Percentiles rank a stretch among this genome's conserved stretches.
These are phyloP conservation scores for Neofusicoccum kwambonambiense DNA, from an alignment of 2,329 filamentous ascomycete genomes.

Conservation along the genomic window DNA sequence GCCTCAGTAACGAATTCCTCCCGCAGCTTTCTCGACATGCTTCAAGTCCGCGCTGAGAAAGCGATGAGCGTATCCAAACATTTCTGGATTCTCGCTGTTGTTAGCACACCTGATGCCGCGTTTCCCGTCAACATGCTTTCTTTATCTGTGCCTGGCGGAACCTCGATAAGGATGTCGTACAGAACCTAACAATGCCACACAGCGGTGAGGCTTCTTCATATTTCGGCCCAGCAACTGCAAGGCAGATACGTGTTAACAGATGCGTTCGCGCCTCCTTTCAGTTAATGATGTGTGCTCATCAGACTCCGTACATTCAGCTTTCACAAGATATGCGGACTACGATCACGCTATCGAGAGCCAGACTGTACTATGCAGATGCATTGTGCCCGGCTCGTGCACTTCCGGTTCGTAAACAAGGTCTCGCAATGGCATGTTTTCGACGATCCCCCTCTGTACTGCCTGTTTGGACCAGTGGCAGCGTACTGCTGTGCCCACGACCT, in stretches of 20 bases:
- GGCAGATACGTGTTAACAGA: background rate
- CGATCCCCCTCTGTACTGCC: background rate
- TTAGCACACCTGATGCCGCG: background rate
- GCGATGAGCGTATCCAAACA: background rate
- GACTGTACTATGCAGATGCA: background rate
- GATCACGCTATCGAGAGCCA: background rate
- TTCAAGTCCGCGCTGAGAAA: background rate
- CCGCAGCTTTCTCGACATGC: background rate
- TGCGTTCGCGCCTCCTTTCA: background rate
- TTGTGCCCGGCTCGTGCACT: background rate
- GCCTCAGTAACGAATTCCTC: background rate
- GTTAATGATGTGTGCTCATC: background rate
- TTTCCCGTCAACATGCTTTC: background rate
- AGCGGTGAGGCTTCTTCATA: background rate
- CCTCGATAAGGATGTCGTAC: background rate
- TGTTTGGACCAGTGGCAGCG: background rate
- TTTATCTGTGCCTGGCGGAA: background rate
- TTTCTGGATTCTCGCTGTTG: background rate
- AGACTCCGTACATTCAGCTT: background rate
- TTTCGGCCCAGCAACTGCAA: background rate
- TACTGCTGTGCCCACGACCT: background rate
- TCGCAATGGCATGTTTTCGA: background rate
- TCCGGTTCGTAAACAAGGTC: background rate
- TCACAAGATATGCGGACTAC: background rate
- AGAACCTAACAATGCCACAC: background rate